phyloP scores from a whole-genome alignment of 176 grass and related monocot genomes.

The Oryza glaberrima region DNA sequence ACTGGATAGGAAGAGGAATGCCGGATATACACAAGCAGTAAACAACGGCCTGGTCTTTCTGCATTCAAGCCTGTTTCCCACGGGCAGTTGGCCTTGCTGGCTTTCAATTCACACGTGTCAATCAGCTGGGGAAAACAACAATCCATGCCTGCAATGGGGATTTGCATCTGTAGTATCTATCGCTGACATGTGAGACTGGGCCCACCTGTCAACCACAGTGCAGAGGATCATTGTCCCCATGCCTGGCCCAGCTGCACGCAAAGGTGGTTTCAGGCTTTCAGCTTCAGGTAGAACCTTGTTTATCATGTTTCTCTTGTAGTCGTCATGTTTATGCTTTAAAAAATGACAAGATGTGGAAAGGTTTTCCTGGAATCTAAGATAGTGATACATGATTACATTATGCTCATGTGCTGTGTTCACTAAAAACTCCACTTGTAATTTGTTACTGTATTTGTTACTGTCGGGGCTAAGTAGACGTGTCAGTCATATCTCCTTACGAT shows the following conservation, averaged over 20 bases:
- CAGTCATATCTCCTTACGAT: too few species aligned
- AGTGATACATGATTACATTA: neutral
- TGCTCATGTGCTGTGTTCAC: neutral
- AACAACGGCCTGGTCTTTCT: conserved; percentile 42
- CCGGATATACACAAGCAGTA: conserved; percentile 33
- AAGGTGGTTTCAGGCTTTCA: conserved; percentile 18
- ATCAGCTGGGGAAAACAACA: neutral
- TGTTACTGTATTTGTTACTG: neutral
- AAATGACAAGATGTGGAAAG: neutral
- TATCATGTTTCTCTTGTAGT: neutral
- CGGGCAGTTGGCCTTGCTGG: conserved; percentile 38
- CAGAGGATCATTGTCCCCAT: too few species aligned
- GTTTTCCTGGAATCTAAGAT: neutral
- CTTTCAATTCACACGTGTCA: conserved; percentile 37
- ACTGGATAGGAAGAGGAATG: conserved; percentile 4
- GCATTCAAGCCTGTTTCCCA: conserved; percentile 33
- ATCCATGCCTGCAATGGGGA: neutral
- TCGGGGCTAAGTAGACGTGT: neutral
- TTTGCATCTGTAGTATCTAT: too few species aligned
- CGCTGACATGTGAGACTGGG: too few species aligned
- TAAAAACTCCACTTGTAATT: neutral
- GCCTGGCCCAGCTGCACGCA: neutral
- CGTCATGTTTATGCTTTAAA: neutral
- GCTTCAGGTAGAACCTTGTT: neutral
- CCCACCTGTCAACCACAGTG: too few species aligned